phyloP scores from a whole-genome alignment of 192 early-diverging fungal genomes.

The Entomortierella chlamydospora region DNA sequence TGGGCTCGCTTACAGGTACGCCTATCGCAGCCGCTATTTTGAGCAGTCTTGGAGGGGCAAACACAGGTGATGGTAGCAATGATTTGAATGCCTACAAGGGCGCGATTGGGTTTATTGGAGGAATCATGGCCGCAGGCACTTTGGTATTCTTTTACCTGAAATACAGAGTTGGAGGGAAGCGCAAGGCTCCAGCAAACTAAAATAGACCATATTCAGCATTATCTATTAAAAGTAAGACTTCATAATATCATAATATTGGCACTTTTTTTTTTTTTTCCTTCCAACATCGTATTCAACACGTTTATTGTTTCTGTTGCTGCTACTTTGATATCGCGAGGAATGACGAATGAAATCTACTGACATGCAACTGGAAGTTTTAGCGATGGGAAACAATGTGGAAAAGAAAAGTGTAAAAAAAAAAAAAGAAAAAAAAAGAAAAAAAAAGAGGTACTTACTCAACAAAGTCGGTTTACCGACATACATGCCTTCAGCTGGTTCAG shows the following conservation, averaged over 20 bases:
- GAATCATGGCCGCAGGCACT: conserved; percentile 20
- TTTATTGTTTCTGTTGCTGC: no score
- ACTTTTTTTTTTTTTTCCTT: no score
- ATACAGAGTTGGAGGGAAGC: conserved; percentile 36
- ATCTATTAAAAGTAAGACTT: background rate
- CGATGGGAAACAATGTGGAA: no score
- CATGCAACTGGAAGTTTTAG: no score
- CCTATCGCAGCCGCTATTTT: conserved; percentile 55
- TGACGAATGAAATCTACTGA: no score
- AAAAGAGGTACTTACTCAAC: conserved; percentile 35
- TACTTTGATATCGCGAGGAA: no score
- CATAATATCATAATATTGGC: background rate
- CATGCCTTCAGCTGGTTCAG: conserved; percentile 4
- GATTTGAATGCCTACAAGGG: conserved; percentile 20
- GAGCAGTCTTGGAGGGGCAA: conserved; percentile 10
- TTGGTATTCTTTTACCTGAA: conserved; percentile 22
- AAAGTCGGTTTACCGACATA: conserved; percentile 43
- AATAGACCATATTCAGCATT: background rate
- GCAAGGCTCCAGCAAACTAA: no score
- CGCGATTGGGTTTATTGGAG: conserved; percentile 40
- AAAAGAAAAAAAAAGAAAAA: background rate
- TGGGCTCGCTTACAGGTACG: conserved; percentile 57
- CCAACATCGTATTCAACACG: no score
- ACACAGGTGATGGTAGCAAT: background rate
- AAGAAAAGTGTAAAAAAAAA: background rate